Evolutionary conservation across 257 asterid genomes (phyloP).

Genomic region (Petrea volubilis): DNA sequence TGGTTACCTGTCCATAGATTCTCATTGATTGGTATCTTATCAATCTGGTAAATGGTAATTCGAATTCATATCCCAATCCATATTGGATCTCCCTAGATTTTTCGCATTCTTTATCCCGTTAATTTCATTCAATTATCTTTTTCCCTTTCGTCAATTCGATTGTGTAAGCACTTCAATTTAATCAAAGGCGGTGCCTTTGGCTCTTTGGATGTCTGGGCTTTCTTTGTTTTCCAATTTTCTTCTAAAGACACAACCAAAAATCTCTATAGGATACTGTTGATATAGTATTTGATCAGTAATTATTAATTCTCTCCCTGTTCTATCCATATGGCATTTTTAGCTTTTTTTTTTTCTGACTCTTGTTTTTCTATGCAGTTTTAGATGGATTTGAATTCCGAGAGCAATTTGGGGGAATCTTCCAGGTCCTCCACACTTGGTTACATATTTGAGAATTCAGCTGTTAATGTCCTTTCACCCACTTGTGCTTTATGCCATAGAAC

Average conservation of each 20-base stretch:
- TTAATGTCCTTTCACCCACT: conserved; percentile 21
- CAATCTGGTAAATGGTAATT: conserved; percentile 21
- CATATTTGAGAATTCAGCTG: conserved; percentile 25
- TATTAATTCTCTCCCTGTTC: background rate
- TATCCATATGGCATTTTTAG: background rate
- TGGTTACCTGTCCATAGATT: background rate
- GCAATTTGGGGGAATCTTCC: conserved; percentile 41
- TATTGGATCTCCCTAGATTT: conserved; percentile 18
- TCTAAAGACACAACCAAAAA: too few relatives aligned
- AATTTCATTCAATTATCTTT: background rate
- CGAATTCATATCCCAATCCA: background rate
- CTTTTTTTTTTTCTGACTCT: background rate
- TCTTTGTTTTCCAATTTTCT: background rate
- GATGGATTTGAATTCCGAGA: conserved; percentile 51
- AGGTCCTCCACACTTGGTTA: conserved; percentile 31
- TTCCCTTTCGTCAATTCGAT: background rate
- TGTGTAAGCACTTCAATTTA: conserved; percentile 1
- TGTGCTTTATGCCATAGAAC: conserved; percentile 68
- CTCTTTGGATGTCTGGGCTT: background rate
- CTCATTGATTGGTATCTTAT: background rate
- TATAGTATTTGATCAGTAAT: too few relatives aligned
- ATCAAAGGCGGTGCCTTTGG: background rate
- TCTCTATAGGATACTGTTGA: too few relatives aligned
- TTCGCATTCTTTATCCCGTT: conserved; percentile 2
- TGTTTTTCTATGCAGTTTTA: conserved; percentile 30